Base-by-base conservation (phyloP, 192 early-diverging fungal species). In the Gryganskiella cystojenkinii region DNA sequence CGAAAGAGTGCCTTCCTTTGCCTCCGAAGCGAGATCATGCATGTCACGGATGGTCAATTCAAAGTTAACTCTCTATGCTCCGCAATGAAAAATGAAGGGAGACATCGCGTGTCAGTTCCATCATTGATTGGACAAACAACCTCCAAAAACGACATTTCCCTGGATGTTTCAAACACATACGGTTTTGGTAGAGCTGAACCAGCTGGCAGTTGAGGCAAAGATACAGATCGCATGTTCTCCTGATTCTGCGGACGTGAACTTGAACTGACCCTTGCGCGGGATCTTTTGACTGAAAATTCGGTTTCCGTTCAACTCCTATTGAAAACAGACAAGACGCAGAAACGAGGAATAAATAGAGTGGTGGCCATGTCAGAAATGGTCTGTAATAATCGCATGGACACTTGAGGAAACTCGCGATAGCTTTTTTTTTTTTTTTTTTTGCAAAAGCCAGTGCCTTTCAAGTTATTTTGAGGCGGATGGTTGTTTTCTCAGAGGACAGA, bases 171-270 rank as follows among this genome's bases (percentile, higher is more conserved):
- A 6, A 15, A 34, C 7, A 58, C 82, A 44, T 83, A 93, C 92
- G 20, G 86, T 88, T 68, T 88, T 87, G 43, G 84, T 81, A 19
- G 86, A 85, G 19, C 86, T 84, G 78, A 95, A 88, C 92, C 92
- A 94, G 6, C 86, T 82, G 33, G 85, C 84, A 14, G 84, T 81
- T 4, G 81, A 82, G 25, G 85, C 87, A 64, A 86, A 88, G 52
- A 99, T 80, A 80, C 98, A 99, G 58, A 99, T 94, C 17, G 86
- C 80, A 76, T 99, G 95, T 68, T 97, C 91, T 52, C 96, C 96
- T 37, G 92, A 84, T 60, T 93, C 92, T 13, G 91, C 85, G n/a
- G 96, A 90, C 5, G 94, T 96, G 72, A 99, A 99, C 34, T 91
- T 91, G 71, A 98, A 98, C 66, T 88, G 88, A 56, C 96, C 96